Base-by-base conservation (phyloP, 768 basidiomycete species). In the Psilocybe azurescens region DNA sequence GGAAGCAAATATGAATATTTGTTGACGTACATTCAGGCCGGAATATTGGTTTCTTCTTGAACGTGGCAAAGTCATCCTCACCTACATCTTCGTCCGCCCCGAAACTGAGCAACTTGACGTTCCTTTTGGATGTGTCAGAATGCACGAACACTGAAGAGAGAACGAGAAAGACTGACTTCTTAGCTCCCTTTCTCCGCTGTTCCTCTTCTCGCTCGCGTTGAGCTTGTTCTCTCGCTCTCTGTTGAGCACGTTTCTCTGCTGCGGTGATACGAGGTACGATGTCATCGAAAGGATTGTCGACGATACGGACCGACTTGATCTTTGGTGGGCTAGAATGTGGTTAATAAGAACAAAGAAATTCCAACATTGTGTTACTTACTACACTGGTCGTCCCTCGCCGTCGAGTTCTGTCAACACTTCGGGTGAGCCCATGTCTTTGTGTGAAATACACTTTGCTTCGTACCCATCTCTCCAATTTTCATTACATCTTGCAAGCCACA, bases 261-360 rank as follows among this genome's bases (percentile, higher is more conserved):
- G 95, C 95, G 1, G 97, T 99, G 62, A 99, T 99, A 28, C 97
- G 89, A 4, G 97, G 97, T 39, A 95, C 85, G 65, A 99, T 97
- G 70, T 99, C 96, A 57, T 90, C 86, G 73, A 97, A 98, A 0
- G 97, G 97, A 71, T 99, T 97, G 56, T 97, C 95, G 32, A 94
- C 71, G 56, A 99, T 91, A 9, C 89, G 86, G 30, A 97, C 82
- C 1, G 85, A 84, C 67, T 89, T 91, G 73, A 99, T 97, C 72
- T 91, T 95, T 0, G 97, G 95, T 2, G 97, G 95, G 66, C 95
- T 95, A 67, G 24, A 1, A 10, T 69, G 9, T 52, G 46, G 24
- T 24, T 41, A 18, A 38, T n/a, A 20, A 10, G 53, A 53, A 46
- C 14, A n/a, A 49, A 33, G 46, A 56, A 20, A 18, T 18, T 41